These are phyloP conservation scores for Blastocystis sp. DNA, from an alignment of 352 stramenopile genomes.

Conservation along the genomic window DNA sequence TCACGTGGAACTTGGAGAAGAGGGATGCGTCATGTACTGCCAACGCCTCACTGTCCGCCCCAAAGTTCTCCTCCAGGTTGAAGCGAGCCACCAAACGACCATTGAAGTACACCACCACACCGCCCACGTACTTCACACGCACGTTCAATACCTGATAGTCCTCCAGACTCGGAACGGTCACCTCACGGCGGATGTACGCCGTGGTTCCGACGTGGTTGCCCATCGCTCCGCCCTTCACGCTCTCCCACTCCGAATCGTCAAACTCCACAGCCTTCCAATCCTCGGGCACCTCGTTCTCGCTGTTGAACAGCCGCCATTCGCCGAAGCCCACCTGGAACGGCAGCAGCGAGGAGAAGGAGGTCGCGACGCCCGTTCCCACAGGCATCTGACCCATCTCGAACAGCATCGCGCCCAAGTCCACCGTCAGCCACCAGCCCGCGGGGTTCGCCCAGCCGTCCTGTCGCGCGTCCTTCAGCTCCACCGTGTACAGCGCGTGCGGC, in stretches of 20 bases:
- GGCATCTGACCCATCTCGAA: background rate
- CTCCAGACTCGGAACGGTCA: conserved; percentile 15
- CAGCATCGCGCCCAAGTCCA: conserved; percentile 15
- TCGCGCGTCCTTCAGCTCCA: conserved; percentile 6
- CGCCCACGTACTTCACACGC: conserved; percentile 18
- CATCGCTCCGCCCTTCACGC: background rate
- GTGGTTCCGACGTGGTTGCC: background rate
- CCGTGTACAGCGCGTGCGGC: background rate
- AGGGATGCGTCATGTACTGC: conserved; percentile 24
- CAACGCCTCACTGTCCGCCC: conserved; percentile 7
- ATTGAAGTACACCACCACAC: conserved; percentile 62
- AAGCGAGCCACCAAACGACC: conserved; percentile 32
- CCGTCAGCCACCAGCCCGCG: background rate
- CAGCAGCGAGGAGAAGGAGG: conserved; percentile 7
- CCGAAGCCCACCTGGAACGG: conserved; percentile 30
- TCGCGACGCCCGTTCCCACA: background rate
- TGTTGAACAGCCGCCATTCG: conserved; percentile 8
- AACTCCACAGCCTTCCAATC: conserved; percentile 8
- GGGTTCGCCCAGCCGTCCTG: conserved; percentile 6
- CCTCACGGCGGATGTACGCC: conserved; percentile 24
- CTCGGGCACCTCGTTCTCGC: background rate
- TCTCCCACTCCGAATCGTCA: conserved; percentile 16
- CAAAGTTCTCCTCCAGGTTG: conserved; percentile 37
- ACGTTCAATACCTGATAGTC: conserved; percentile 59
- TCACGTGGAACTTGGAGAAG: conserved; percentile 61